A percentile compares a stretch with the other conserved stretches of the same genome.
phyloP scores from a whole-genome alignment of 1,284 basidiomycete genomes.

The Ustilago xerochloae region DNA sequence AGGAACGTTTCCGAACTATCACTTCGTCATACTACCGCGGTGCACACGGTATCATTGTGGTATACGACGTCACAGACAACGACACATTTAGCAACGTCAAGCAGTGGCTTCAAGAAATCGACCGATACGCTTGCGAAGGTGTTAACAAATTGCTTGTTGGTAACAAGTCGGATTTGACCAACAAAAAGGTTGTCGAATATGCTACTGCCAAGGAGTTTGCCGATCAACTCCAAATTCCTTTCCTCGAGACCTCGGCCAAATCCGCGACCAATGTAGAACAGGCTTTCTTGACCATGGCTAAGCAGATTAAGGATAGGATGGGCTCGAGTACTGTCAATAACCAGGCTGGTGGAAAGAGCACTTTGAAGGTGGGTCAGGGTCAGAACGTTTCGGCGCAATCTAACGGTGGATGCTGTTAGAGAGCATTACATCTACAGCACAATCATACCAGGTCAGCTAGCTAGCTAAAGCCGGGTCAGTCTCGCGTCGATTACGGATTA shows the following conservation, averaged over 20 bases:
- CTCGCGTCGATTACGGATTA: too few species aligned
- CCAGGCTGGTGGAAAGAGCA: conserved; percentile 62
- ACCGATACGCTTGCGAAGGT: conserved; percentile 97
- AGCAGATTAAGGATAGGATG: conserved; percentile 69
- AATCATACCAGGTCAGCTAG: too few species aligned
- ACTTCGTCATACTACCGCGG: conserved; percentile 92
- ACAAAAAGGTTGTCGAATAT: conserved; percentile 99
- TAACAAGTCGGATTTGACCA: conserved; percentile 96
- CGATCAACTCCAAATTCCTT: conserved; percentile 68
- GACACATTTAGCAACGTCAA: conserved; percentile 98
- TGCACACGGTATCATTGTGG: conserved; percentile 93
- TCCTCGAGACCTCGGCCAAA: conserved; percentile 71
- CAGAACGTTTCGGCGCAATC: conserved; percentile 62
- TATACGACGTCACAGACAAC: conserved; percentile 96
- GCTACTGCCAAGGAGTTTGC: conserved; percentile 84
- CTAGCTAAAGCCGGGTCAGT: too few species aligned
- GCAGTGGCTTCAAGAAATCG: conserved; percentile 99
- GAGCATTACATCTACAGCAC: neutral
- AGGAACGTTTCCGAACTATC: conserved; percentile 77
- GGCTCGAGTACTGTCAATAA: conserved; percentile 64
- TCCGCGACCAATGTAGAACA: conserved; percentile 71
- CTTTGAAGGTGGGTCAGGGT: conserved; percentile 66
- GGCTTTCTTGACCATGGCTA: conserved; percentile 71
- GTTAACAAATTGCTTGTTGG: conserved; percentile 98
- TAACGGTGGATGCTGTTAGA: conserved; percentile 66